phyloP scores from a whole-genome alignment of 2,329 filamentous ascomycete species.

The Waltergamsia citrina region DNA sequence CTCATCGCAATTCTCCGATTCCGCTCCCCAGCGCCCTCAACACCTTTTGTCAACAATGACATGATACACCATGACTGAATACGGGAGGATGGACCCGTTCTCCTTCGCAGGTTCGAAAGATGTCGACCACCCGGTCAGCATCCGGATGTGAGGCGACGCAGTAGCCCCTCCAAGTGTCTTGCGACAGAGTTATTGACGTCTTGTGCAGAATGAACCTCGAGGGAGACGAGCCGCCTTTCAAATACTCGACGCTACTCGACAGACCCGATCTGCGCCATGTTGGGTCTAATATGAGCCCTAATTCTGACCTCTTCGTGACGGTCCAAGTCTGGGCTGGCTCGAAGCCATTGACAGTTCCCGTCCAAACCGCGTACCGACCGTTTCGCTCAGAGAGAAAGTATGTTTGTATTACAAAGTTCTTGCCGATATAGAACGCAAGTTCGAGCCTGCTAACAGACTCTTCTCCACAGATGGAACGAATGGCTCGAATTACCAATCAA shows the following conservation, averaged over 20 bases:
- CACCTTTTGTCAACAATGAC: conserved; percentile 11
- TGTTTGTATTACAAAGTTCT: too few species aligned
- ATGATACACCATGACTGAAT: conserved; percentile 24
- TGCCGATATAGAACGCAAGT: too few species aligned
- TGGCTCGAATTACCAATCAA: conserved; percentile 85
- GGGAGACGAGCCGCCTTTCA: conserved; percentile 30
- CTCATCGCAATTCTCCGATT: not conserved
- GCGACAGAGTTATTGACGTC: conserved; percentile 9
- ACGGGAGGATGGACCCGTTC: conserved; percentile 75
- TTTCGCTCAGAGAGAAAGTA: conserved; percentile 68
- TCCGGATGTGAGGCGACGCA: conserved; percentile 45
- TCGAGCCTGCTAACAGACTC: not conserved
- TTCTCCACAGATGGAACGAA: conserved; percentile 71
- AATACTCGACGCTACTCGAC: conserved; percentile 62
- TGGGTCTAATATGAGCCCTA: conserved; percentile 72
- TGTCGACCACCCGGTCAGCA: conserved; percentile 62
- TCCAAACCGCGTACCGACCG: conserved; percentile 86
- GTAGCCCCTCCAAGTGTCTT: conserved; percentile 4
- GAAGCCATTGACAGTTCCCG: conserved; percentile 83
- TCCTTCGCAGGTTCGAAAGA: conserved; percentile 88
- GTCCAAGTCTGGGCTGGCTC: conserved; percentile 93
- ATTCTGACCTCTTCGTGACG: conserved; percentile 88
- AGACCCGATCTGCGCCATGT: conserved; percentile 75
- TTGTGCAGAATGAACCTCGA: conserved; percentile 35
- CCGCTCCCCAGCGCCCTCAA: not conserved